phyloP scores from a whole-genome alignment of 768 basidiomycete species.

The Pulveroboletus sp. region DNA sequence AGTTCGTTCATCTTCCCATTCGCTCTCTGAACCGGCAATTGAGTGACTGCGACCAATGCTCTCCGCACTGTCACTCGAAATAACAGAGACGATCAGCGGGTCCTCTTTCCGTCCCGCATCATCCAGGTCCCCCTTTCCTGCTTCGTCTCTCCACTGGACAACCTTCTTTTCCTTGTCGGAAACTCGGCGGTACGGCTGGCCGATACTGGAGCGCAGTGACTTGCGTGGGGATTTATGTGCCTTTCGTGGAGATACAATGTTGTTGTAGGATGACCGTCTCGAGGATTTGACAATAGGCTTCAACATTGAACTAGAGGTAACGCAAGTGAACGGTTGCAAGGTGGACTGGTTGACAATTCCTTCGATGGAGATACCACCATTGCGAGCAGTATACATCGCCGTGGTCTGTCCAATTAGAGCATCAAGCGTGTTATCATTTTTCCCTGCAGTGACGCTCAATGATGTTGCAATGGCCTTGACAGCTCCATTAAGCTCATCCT shows the following conservation, averaged over 20 bases:
- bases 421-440: slow-evolving; percentile 67
- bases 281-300: slow-evolving; percentile 38
- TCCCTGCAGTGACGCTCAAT: slow-evolving; percentile 52
- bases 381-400: slow-evolving; percentile 47
- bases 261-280: slow-evolving; percentile 40
- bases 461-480: slow-evolving; percentile 47
- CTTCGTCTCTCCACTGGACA: slow-evolving; percentile 86
- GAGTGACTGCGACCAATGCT: slow-evolving; percentile 36
- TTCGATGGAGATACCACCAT: slow-evolving; percentile 36
- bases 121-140: slow-evolving; percentile 74
- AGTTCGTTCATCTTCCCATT: slow-evolving; percentile 88
- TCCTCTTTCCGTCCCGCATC: slow-evolving; percentile 43
- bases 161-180: slow-evolving; percentile 70
- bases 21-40: slow-evolving; percentile 68
- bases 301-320: slow-evolving; percentile 47
- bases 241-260: slow-evolving; percentile 44
- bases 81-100: slow-evolving; percentile 21
- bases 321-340: slow-evolving; percentile 38
- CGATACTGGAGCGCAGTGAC: slow-evolving; percentile 61
- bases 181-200: slow-evolving; percentile 57
- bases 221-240: slow-evolving; percentile 61
- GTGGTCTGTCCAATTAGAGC: slow-evolving; percentile 64
- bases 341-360: slow-evolving; percentile 49
- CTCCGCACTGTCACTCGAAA: slow-evolving; percentile 35
- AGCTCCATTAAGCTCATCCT: slow-evolving; percentile 35